These are phyloP conservation scores for Pyracantha coccinea DNA, from an alignment of 331 rosid genomes.

Conservation along the genomic window DNA sequence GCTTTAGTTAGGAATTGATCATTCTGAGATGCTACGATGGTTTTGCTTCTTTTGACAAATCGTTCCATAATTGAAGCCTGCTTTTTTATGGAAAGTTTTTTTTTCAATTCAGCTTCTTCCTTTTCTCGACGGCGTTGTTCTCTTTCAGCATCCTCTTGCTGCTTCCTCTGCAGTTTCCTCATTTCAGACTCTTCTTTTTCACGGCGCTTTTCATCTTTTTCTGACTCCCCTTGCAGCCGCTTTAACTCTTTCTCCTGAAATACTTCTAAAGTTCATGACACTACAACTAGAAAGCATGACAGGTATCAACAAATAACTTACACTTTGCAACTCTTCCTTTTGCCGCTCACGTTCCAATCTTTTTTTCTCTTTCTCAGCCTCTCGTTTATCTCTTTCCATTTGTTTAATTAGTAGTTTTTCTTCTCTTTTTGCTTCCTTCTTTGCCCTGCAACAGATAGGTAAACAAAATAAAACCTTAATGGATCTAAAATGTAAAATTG, in stretches of 20 bases:
- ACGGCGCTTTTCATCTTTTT: conserved; percentile 43
- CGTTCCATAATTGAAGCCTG: conserved; percentile 92
- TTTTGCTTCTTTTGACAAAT: conserved; percentile 63
- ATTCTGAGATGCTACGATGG: conserved; percentile 20
- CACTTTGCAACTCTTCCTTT: conserved; percentile 44
- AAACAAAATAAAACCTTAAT: conserved; percentile 1
- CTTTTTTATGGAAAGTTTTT: conserved; percentile 54
- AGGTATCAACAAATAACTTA: conserved; percentile 24
- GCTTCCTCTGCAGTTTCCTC: conserved; percentile 60
- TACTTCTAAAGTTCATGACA: conserved; percentile 9
- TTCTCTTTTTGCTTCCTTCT: conserved; percentile 55
- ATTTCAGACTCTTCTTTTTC: conserved; percentile 43
- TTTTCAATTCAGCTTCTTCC: conserved; percentile 68
- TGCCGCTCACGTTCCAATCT: conserved; percentile 34
- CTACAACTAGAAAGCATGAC: background rate
- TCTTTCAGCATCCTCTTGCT: conserved; percentile 66
- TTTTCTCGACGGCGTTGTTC: conserved; percentile 64
- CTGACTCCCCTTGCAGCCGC: conserved; percentile 39
- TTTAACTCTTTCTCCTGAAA: conserved; percentile 52
- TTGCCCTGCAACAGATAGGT: conserved; percentile 41
- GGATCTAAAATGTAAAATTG: background rate
- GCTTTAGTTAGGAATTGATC: conserved; percentile 35
- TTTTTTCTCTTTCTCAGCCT: conserved; percentile 57
- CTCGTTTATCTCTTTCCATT: conserved; percentile 55
- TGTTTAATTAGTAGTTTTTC: conserved; percentile 64